Base-by-base conservation (phyloP, 768 basidiomycete species). In the Hypholoma fasciculare region DNA sequence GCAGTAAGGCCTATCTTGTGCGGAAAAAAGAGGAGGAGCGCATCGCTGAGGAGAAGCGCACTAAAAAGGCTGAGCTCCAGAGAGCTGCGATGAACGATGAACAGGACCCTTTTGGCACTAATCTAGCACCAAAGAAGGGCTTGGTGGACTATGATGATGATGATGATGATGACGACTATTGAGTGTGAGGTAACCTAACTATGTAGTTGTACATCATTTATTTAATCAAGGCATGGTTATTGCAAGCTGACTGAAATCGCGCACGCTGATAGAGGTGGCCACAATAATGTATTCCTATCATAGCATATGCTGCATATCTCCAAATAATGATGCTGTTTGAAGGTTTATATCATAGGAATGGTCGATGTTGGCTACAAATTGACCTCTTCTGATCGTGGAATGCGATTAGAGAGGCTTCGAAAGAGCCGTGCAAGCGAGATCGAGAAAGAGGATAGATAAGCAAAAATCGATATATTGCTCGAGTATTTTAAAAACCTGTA, bases 1-100 rank as follows among this genome's bases (percentile, higher is more conserved):
- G 94, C n/a, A 96, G 87, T 61, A 88, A 85, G 59, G 89, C 92
- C 2, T 94, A 89, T 70, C 70, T 87, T 23, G 82, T 84, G 19
- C 87, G 85, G 69, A 86, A 84, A 62, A 84, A 79, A n/a, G 87
- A 86, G 63, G 85, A 87, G 56, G 90, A 92, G 64, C 82, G 76
- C 54, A 82, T 80, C 65, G 87, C 86, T 1, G 84, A 84, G 60
- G 83, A 82, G 59, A 94, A 90, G 70, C 78, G 92, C 56, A 80
- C 71, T 44, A 82, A 81, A 64, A 90, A 89, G 66, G 86, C 82
- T 14, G 73, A 83, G 30, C 66, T 74, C 9, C 74, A 78, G 46
- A 78, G 74, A 57, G 72, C 73, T 14, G 51, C 20, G 14, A 36
- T 40, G 38, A 39, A 43, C 19, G 48, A 49, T 78, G 77, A 79